Base-by-base conservation (phyloP, 768 basidiomycete species). In the Imleria badia region DNA sequence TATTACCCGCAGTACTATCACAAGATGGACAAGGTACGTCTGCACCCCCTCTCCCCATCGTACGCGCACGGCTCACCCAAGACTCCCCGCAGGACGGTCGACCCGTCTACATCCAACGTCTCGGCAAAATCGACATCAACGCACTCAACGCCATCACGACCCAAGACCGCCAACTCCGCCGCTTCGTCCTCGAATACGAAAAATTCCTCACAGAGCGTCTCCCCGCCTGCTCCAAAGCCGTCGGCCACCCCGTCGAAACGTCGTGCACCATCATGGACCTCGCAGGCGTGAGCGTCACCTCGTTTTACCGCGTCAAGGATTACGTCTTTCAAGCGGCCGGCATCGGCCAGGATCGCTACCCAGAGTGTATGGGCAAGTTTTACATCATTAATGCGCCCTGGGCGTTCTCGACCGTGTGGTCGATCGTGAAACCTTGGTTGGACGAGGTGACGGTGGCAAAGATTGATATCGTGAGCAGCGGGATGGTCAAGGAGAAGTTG, bases 351-450 rank as follows among this genome's bases (percentile, higher is more conserved):
- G 83, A 97, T 76, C 80, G 89, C 60, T 98, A 94, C 72, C 91
- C 94, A 2, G 92, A 96, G 72, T 84, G 80, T 60, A 93, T 98
- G 96, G 96, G 96, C 76, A 92, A 91, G 69, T 98, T 99, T 78
- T 99, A 91, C 79, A 94, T 98, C 80, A 90, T 97, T 81, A 98
- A 98, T 67, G 91, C 93, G 1, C 96, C 96, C 0, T 98, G 89
- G 86, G 80, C 85, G 48, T 99, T 99, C 77, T 81, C 83, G 47
- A 81, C 87, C 36, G 89, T 96, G 20, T 99, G 95, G 95, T 68
- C 76, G 19, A 69, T 94, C 60, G 83, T 98, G 77, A 96, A 92
- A 76, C 85, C 84, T 3, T 98, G 92, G 92, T 76, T 99, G 63
- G 96, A 98, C 72, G 86, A 87, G 62, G 97, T 95, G 26, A 99